phyloP scores from a whole-genome alignment of 768 basidiomycete species.

The Psilocybe tampanensis region DNA sequence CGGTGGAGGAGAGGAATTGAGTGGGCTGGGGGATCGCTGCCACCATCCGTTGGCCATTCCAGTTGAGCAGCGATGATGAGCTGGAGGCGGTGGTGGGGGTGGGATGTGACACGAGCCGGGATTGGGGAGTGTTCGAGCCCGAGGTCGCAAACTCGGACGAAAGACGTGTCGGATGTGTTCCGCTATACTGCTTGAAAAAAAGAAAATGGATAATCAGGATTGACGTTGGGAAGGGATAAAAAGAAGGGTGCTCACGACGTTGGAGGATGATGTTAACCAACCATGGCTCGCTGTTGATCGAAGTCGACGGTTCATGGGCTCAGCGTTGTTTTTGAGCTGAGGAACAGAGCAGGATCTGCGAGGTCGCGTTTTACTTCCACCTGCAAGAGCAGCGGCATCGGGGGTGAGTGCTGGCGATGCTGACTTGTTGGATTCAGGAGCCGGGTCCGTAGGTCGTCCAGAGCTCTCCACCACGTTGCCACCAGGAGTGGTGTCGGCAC shows the following conservation, averaged over 20 bases:
- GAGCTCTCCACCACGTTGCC: not conserved
- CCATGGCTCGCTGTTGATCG: slow-evolving; percentile 24
- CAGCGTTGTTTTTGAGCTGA: slow-evolving; percentile 8
- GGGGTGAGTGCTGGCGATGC: slow-evolving; percentile 2
- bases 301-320: slow-evolving; percentile 18
- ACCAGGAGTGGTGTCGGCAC: too few species aligned
- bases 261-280: slow-evolving; percentile 16
- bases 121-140: slow-evolving; percentile 16
- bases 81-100: not conserved
- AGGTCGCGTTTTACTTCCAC: slow-evolving; percentile 8
- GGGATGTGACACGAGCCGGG: slow-evolving; percentile 12
- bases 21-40: slow-evolving; percentile 22
- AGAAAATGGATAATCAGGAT: not conserved
- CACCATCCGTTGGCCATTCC: slow-evolving; percentile 35
- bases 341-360: slow-evolving; percentile 38
- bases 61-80: slow-evolving; percentile 39
- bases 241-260: slow-evolving; percentile 11
- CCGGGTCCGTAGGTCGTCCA: not conserved
- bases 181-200: slow-evolving; percentile 8
- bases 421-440: not conserved
- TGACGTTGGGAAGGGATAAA: not conserved
- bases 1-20: slow-evolving; percentile 22
- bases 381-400: not conserved
- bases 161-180: slow-evolving; percentile 10
- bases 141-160: not conserved